phyloP scores from a whole-genome alignment of 2,329 filamentous ascomycete genomes.

The Daldinia sp. region DNA sequence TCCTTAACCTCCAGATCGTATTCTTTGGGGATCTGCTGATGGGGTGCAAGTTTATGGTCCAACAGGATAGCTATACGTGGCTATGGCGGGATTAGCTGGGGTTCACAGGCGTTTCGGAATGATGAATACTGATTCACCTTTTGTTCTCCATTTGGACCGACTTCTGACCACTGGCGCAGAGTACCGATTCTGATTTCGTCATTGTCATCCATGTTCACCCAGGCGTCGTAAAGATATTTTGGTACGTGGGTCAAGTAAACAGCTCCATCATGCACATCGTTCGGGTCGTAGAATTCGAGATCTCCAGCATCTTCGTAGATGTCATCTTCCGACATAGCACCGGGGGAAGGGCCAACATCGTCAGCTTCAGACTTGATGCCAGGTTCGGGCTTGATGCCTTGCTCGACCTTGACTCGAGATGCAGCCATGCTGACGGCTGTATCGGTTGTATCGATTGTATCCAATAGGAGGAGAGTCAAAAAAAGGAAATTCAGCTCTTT shows the following conservation, averaged over 20 bases:
- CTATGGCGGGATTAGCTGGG: constrained; percentile 34
- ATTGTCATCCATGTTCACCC: constrained; percentile 81
- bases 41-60: constrained; percentile 70
- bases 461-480: constrained; percentile 8
- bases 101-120: neutral
- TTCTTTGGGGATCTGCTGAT: constrained; percentile 84
- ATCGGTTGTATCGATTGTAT: constrained; percentile 2
- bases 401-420: constrained; percentile 45
- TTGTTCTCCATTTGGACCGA: constrained; percentile 63
- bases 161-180: constrained; percentile 70
- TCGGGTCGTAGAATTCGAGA: constrained; percentile 66
- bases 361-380: constrained; percentile 59
- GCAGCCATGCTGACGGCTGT: constrained; percentile 45
- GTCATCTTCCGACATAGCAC: constrained; percentile 71
- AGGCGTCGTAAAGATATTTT: constrained; percentile 83
- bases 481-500: neutral
- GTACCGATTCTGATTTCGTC: constrained; percentile 86
- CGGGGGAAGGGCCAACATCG: constrained; percentile 56
- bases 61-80: constrained; percentile 75
- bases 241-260: constrained; percentile 83
- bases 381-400: constrained; percentile 45
- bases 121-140: constrained; percentile 39
- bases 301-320: constrained; percentile 72
- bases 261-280: constrained; percentile 54
- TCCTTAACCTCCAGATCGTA: constrained; percentile 81